Evolutionary conservation across 306 rosid species (phyloP), one percentile per base, ranked within the genome.

Genomic region (Hylodesmum podocarpum): DNA sequence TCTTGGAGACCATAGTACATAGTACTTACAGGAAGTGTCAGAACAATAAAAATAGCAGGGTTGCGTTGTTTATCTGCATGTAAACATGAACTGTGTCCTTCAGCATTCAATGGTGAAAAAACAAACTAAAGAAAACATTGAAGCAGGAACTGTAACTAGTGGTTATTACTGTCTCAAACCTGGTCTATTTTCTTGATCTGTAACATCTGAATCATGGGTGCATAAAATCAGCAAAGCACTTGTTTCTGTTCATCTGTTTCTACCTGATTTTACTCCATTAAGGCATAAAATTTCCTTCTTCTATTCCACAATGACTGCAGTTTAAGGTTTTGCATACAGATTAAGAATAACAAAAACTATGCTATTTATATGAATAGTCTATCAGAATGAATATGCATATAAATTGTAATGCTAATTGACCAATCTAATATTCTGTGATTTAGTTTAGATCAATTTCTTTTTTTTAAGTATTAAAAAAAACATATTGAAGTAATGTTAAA

Each of bases 151-250:
- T 16, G 41, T 27, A 65, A 46, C 21, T 15, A 46, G 22, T n/a
- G 8, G 3, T 24, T 57, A 67, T 55, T 49, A 6, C 15, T 31
- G 28, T 41, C 25, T 24, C 34, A 21, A 57, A 47, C 62, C 64
- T 54, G 19, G 16, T 31, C 78, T 86, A 83, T 55, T 72, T 81
- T 84, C 83, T 81, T 53, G 62, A 75, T 87, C 84, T 86, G 80
- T 72, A 72, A 50, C 27, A 50, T 50, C 27, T 6, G 27, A 41
- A 87, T 89, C 88, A 89, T 74, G 86, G 63, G 4, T 16, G 11
- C 27, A 69, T 81, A 89, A 83, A 89, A n/a, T n/a, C n/a, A n/a
- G 46, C 89, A 87, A 25, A 91, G 85, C 46, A 77, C 80, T 77
- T 91, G 5, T 46, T 46, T 46, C 21, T 46, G 21, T 14, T 14